phyloP scores from a whole-genome alignment of 106 monocot species.

The Amphibolis antarctica region DNA sequence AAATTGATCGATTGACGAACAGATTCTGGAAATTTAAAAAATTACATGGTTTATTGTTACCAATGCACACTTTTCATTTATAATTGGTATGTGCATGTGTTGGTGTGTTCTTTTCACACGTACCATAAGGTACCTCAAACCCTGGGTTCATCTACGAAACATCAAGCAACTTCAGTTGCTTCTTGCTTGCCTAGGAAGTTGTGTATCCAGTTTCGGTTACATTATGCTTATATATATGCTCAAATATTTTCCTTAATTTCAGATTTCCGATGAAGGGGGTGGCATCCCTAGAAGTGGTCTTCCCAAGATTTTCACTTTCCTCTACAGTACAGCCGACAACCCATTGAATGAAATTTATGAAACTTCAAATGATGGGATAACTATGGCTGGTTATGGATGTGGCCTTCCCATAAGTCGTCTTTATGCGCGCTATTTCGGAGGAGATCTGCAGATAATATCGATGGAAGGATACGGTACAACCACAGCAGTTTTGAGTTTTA shows the following conservation, averaged over 20 bases:
- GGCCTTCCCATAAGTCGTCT: slow-evolving; percentile 98
- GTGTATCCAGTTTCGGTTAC: too few relatives aligned
- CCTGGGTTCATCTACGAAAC: too few relatives aligned
- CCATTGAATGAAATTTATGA: slow-evolving; percentile 47
- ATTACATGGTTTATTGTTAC: too few relatives aligned
- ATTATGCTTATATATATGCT: too few relatives aligned
- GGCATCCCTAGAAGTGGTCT: slow-evolving; percentile 95
- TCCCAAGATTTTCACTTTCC: slow-evolving; percentile 83
- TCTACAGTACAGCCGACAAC: slow-evolving; percentile 87
- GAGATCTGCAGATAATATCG: slow-evolving; percentile 92
- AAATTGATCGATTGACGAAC: too few relatives aligned
- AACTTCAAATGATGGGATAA: slow-evolving; percentile 30
- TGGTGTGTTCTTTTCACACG: too few relatives aligned
- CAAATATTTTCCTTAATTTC: not conserved
- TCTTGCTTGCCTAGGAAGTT: too few relatives aligned
- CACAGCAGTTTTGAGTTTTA: not conserved
- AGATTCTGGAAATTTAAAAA: too few relatives aligned
- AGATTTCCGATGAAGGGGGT: slow-evolving; percentile 99
- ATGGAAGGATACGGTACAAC: slow-evolving; percentile 99
- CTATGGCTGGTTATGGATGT: slow-evolving; percentile 95
- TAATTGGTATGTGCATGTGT: too few relatives aligned
- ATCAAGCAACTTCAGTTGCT: too few relatives aligned
- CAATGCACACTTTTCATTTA: too few relatives aligned
- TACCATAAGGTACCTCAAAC: too few relatives aligned
- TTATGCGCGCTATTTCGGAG: slow-evolving; percentile 98